Evolutionary conservation across 2,329 filamentous ascomycete genomes (phyloP), one percentile per base, ranked within the genome.

Genomic region (Sclerotiophoma versabilis): DNA sequence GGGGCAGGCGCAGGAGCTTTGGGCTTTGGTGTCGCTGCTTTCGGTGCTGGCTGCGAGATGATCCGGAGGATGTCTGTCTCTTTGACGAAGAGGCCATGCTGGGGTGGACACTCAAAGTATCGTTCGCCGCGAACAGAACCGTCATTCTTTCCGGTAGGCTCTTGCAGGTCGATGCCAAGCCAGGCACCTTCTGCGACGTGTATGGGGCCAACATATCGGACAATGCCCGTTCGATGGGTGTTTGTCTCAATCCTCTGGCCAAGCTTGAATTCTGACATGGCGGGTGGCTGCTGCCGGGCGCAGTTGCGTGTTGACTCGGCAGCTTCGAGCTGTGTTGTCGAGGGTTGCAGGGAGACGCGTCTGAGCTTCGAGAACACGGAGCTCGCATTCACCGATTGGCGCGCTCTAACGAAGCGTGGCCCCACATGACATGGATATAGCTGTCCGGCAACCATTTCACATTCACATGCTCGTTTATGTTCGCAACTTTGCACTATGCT

Each of bases 71-170:
- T 81, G 53, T 88, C 88, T 48, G 84, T 79, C 25, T 91, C 87
- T 59, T 91, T 85, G 49, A 97, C 84, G 69, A 99, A 98, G 86
- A 99, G 95, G 81, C 91, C 85, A 84, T 88, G 76, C 72, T 83
- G 77, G 37, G 80, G 77, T 42, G 81, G 74, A 64, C 93, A 98
- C 43, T 93, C 86, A 66, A 98, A 98, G 73, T 98, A 98, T 17
- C 91, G 83, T 71, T 91, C 85, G 58, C 92, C 93, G 74, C 93
- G 86, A 39, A 98, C 91, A 49, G 90, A 89, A 61, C 93, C 93
- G 81, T 98, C 92, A 68, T 98, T 98, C 80, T 98, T 98, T 26
- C 95, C 93, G 17, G 84, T 85, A 47, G 87, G 81, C 39, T 91
- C 89, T 46, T 92, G 87, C 51, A 98, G 84, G 79, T 96, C 93